These are phyloP conservation scores for Myxozyma mucilagina DNA, from an alignment of 805 yeast species.

Conservation along the genomic window DNA sequence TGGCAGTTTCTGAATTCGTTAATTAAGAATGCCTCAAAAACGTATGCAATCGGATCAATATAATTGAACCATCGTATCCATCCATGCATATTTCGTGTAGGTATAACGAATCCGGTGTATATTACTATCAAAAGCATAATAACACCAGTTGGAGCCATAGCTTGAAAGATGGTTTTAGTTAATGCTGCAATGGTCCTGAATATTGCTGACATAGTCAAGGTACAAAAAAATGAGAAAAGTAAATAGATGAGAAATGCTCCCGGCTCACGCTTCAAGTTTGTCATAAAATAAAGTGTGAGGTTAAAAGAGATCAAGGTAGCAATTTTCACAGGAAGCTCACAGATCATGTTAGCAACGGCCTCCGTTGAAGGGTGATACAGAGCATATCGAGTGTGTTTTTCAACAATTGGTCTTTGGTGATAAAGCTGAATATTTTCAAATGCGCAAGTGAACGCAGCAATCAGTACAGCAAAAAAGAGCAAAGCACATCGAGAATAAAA, in stretches of 20 bases:
- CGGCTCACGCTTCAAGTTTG: slow-evolving; percentile 50
- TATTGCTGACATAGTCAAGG: slow-evolving; percentile 51
- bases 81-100: slow-evolving; percentile 48
- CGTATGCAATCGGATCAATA: slow-evolving; percentile 49
- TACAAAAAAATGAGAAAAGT: slow-evolving; percentile 48
- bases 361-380: slow-evolving; percentile 75
- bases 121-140: slow-evolving; percentile 51
- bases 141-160: slow-evolving; percentile 62
- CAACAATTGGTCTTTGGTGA: slow-evolving; percentile 57
- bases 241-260: slow-evolving; percentile 57
- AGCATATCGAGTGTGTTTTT: slow-evolving; percentile 70
- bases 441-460: slow-evolving; percentile 50
- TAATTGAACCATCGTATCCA: slow-evolving; percentile 56
- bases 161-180: slow-evolving; percentile 52
- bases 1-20: slow-evolving; percentile 49
- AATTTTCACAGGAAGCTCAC: slow-evolving; percentile 64
- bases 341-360: slow-evolving; percentile 59
- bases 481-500: slow-evolving; percentile 66
- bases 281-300: slow-evolving; percentile 58
- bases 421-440: slow-evolving; percentile 48
- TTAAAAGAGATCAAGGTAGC: slow-evolving; percentile 49
- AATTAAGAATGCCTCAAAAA: slow-evolving; percentile 49
- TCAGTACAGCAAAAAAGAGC: slow-evolving; percentile 47
- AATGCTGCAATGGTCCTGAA: slow-evolving; percentile 59
- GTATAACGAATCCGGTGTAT: slow-evolving; percentile 58